Conservation (phyloP, 2,329 filamentous ascomycete species). For the Microascus cirrosus region DNA sequence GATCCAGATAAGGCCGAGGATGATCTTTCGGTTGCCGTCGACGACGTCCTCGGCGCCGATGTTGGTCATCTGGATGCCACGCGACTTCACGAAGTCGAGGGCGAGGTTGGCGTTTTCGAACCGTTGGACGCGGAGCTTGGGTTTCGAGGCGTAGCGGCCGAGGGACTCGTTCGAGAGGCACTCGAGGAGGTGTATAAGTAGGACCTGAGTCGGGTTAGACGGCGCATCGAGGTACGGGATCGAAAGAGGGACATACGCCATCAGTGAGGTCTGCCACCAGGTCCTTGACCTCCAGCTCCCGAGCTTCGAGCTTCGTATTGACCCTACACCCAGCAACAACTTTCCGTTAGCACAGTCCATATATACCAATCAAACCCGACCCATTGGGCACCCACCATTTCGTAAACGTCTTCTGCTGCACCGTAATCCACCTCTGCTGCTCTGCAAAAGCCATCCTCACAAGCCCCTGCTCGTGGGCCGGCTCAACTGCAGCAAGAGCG, state of each 20-base stretch:
- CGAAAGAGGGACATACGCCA: slow-evolving; percentile 53
- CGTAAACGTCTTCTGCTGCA: slow-evolving; percentile 98
- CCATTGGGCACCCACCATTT: slow-evolving; percentile 55
- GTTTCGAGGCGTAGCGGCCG: slow-evolving; percentile 91
- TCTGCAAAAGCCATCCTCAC: slow-evolving; percentile 53
- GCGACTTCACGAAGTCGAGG: slow-evolving; percentile 81
- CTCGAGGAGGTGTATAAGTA: slow-evolving; percentile 94
- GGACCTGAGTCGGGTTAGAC: slow-evolving; percentile 44
- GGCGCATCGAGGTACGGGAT: background rate
- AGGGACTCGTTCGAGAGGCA: slow-evolving; percentile 90
- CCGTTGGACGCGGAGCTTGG: slow-evolving; percentile 88
- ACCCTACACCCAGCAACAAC: slow-evolving; percentile 46
- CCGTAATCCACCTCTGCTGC: slow-evolving; percentile 60
- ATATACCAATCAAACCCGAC: background rate
- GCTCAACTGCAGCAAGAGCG: slow-evolving; percentile 32
- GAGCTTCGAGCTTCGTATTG: slow-evolving; percentile 81
- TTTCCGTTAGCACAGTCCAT: background rate
- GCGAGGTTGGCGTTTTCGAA: slow-evolving; percentile 98
- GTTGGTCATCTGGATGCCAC: slow-evolving; percentile 94
- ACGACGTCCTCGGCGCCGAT: slow-evolving; percentile 98
- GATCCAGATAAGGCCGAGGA: slow-evolving; percentile 94
- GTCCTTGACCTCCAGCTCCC: slow-evolving; percentile 72
- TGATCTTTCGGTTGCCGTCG: slow-evolving; percentile 95
- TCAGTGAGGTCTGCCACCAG: slow-evolving; percentile 84
- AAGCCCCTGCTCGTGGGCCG: slow-evolving; percentile 36